Conservation (phyloP, 768 basidiomycete species). For the Lactarius hengduanensis region DNA sequence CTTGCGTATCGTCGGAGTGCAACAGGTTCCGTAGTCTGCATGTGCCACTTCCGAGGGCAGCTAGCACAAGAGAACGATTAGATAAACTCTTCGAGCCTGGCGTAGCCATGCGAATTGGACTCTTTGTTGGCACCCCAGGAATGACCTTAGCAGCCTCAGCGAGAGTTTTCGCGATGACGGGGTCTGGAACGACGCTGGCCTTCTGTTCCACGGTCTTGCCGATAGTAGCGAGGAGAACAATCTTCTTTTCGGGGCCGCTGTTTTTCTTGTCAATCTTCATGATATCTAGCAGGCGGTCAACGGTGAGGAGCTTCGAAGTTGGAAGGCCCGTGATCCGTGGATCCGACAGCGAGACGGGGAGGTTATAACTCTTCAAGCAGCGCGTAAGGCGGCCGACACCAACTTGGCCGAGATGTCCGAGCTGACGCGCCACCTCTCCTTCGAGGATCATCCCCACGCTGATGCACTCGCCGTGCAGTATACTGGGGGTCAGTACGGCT, state of each 20-base stretch:
- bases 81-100: conserved; percentile 97
- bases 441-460: conserved; percentile 96
- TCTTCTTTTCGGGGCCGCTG: conserved; percentile 86
- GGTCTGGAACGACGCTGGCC: conserved; percentile 82
- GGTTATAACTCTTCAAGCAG: conserved; percentile 86
- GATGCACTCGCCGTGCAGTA: conserved; percentile 96
- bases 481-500: conserved; percentile 87
- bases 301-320: conserved; percentile 66
- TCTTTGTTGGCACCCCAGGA: conserved; percentile 56
- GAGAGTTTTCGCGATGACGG: conserved; percentile 77
- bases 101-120: conserved; percentile 71
- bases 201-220: conserved; percentile 90
- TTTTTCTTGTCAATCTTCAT: conserved; percentile 97
- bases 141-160: conserved; percentile 77
- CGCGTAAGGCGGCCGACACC: conserved; percentile 87
- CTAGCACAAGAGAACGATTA: conserved; percentile 90
- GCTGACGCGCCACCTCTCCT: conserved; percentile 85
- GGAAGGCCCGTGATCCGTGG: conserved; percentile 73
- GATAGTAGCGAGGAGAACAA: conserved; percentile 88
- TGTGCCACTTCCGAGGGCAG: conserved; percentile 85
- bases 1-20: conserved; percentile 97
- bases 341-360: conserved; percentile 80
- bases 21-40: conserved; percentile 88
- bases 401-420: conserved; percentile 88
- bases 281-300: conserved; percentile 82